Evolutionary conservation across 495 filamentous ascomycete genomes (phyloP).

Genomic region (Xanthoparmelia taractica): DNA sequence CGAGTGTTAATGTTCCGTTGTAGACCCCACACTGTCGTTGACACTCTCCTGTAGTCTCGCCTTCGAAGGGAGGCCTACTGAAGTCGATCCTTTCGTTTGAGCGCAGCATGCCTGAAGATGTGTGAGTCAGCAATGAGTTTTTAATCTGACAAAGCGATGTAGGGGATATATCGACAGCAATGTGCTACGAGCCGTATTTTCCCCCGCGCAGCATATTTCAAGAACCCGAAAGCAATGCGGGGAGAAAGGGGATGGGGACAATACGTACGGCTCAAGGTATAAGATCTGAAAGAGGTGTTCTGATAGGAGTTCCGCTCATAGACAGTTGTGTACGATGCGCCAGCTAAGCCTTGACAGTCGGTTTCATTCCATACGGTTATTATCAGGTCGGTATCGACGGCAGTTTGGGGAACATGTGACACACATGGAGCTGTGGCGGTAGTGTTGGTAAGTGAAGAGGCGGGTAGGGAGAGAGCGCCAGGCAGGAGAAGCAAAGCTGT

Average conservation of each 20-base stretch:
- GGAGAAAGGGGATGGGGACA: neutral
- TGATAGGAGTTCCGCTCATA: neutral
- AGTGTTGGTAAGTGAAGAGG: neutral
- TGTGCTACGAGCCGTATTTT: neutral
- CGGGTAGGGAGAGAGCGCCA: neutral
- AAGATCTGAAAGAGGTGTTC: neutral
- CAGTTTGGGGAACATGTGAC: neutral
- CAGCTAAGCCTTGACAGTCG: neutral
- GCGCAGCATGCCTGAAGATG: neutral
- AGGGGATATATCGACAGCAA: neutral
- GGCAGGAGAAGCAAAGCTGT: neutral
- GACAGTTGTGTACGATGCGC: neutral
- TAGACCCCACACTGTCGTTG: neutral
- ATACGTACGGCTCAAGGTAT: neutral
- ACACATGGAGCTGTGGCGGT: neutral
- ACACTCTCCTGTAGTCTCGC: neutral
- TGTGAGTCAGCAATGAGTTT: neutral
- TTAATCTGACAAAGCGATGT: neutral
- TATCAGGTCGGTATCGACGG: neutral
- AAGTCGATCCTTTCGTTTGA: slow-evolving; percentile 1
- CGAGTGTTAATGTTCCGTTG: neutral
- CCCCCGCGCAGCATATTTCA: neutral
- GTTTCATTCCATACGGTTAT: neutral
- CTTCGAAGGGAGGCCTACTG: neutral
- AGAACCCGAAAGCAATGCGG: neutral